Base-by-base conservation (phyloP, 1,284 basidiomycete species). In the Polyporus tsugae region DNA sequence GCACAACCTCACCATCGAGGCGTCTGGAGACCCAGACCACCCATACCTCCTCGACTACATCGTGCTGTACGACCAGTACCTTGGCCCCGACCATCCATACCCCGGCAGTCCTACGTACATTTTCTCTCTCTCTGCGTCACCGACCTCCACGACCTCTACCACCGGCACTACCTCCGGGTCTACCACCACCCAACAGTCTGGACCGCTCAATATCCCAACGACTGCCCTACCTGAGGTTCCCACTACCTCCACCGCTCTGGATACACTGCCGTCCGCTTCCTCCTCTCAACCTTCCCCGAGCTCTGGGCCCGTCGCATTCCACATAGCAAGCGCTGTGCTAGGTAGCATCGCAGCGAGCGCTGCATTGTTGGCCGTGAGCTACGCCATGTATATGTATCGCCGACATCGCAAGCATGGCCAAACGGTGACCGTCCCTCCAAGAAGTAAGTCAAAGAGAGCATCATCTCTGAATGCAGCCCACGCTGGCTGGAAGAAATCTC, bases 21-120 rank as follows among this genome's bases (percentile, higher is more conserved):
- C 17, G 17, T 58, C 55, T 6, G 55, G 13, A 17, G 19, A 35
- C 36, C 35, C 33, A 7, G 0, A 6, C 35, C 55, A 58, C n/a
- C 35, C 55, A 2, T 58, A 58, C 55, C 55, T 58, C 55, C 35
- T 58, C 36, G 55, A 58, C 35, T 58, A 58, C 11, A 58, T 58
- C 55, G 35, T 58, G 55, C 36, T 58, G 35, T 58, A 17, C 6
- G 35, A 58, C 35, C 6, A 22, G 10, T 58, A 58, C 10, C 55
- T 58, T 1, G 55, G 55, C 19, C 35, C 55, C 6, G 35, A 58
- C 35, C 55, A 38, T 4, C 33, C 35, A 6, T 58, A 58, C 17
- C 55, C 35, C 19, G 55, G 35, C 17, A 58, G 55, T 15, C 55
- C 55, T 4, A 58, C 55, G 29, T 38, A 35, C 7, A 35, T 36